Evolutionary conservation across 225 moss, liverwort and hornwort genomes (phyloP).

Genomic region (Ulota crispa): DNA sequence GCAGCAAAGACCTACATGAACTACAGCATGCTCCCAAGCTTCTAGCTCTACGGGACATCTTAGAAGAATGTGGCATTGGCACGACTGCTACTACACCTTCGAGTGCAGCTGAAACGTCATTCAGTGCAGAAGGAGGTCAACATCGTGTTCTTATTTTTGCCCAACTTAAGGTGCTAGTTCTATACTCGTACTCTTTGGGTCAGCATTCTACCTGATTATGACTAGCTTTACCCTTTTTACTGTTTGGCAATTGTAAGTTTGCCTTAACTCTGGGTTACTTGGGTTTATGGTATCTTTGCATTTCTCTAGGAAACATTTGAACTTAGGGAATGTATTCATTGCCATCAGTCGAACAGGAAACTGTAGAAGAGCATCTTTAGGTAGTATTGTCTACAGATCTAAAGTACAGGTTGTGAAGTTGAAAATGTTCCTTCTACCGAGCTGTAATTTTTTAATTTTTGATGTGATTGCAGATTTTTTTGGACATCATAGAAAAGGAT

Average conservation of each 20-base stretch:
- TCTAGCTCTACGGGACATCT: slow-evolving; percentile 80
- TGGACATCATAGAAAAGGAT: slow-evolving; percentile 93
- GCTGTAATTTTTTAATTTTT: neutral
- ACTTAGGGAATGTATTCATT: neutral
- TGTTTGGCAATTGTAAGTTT: neutral
- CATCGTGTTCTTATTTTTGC: slow-evolving; percentile 88
- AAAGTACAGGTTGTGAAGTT: neutral
- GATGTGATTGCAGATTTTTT: slow-evolving; percentile 63
- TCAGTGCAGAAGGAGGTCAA: slow-evolving; percentile 74
- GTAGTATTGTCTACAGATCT: neutral
- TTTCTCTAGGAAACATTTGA: neutral
- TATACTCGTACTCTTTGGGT: neutral
- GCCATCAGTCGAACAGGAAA: neutral
- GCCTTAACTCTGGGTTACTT: neutral
- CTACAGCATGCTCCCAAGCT: slow-evolving; percentile 89
- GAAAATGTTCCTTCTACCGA: slow-evolving; percentile 1
- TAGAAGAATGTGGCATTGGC: slow-evolving; percentile 96
- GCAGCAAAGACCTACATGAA: slow-evolving; percentile 76
- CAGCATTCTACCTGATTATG: neutral
- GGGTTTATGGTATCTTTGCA: slow-evolving; percentile 1
- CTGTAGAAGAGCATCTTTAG: neutral
- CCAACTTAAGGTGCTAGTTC: slow-evolving; percentile 69
- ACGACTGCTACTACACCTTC: slow-evolving; percentile 47
- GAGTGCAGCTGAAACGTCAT: slow-evolving; percentile 50
- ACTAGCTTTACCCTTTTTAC: neutral